Conservation (phyloP, 1,284 basidiomycete genomes). For the Baeospora myosura region DNA sequence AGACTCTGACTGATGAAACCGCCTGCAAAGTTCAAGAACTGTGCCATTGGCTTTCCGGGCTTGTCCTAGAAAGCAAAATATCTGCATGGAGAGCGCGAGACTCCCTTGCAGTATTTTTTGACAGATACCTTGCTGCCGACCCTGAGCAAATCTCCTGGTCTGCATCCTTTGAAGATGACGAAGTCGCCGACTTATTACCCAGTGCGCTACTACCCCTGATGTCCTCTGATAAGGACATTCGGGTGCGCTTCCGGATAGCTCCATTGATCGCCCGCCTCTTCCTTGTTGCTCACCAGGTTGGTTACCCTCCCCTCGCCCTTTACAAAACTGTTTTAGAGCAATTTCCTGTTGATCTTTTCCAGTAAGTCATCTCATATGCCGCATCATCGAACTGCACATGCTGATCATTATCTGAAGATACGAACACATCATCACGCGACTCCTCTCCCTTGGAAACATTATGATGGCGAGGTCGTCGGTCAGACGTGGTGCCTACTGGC, state of each 20-base stretch:
- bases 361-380: slow-evolving; percentile 32
- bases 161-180: slow-evolving; percentile 14
- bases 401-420: slow-evolving; percentile 36
- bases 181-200: slow-evolving; percentile 22
- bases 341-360: slow-evolving; percentile 34
- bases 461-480: slow-evolving; percentile 76
- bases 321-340: slow-evolving; percentile 39
- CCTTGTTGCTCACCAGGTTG: slow-evolving; percentile 26
- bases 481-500: slow-evolving; percentile 84
- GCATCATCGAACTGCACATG: slow-evolving; percentile 6
- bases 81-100: slow-evolving; percentile 68
- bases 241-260: slow-evolving; percentile 77
- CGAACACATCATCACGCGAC: slow-evolving; percentile 75
- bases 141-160: slow-evolving; percentile 49
- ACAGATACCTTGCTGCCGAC: slow-evolving; percentile 57
- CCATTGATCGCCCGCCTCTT: slow-evolving; percentile 59
- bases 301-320: slow-evolving; percentile 25
- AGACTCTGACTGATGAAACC: slow-evolving; percentile 9
- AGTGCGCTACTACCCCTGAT: slow-evolving; percentile 41
- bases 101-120: slow-evolving; percentile 56
- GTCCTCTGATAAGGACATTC: slow-evolving; percentile 69
- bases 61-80: slow-evolving; percentile 36
- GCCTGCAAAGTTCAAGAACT: slow-evolving; percentile 37
- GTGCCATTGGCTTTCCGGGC: slow-evolving; percentile 42
- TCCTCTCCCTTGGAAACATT: slow-evolving; percentile 76